Percentiles rank a stretch among this genome's conserved stretches.
These are phyloP conservation scores for Isoetes taiwanensis DNA, from an alignment of 75 land plant genomes.

Conservation along the genomic window DNA sequence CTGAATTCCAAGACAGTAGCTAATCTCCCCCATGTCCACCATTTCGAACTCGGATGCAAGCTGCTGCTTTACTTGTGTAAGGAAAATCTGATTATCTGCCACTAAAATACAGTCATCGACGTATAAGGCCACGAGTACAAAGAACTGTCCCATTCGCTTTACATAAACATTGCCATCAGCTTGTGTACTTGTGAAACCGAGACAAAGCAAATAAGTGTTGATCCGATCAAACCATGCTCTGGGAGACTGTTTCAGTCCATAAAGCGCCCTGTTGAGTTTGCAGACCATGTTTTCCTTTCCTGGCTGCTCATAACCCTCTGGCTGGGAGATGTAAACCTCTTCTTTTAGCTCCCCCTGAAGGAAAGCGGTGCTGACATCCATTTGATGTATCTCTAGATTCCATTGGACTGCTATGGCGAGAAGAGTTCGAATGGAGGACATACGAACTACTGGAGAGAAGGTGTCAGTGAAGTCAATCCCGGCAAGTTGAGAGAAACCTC, in stretches of 20 bases:
- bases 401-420: not conserved
- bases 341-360: not conserved
- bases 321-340: not conserved
- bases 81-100: not conserved
- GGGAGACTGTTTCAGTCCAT: not conserved
- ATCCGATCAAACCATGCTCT: not conserved
- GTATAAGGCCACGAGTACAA: not conserved
- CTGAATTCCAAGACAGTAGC: not conserved
- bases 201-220: not conserved
- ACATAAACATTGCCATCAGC: not conserved
- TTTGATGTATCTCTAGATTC: not conserved
- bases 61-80: not conserved
- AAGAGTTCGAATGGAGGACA: not conserved
- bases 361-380: not conserved
- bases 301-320: not conserved
- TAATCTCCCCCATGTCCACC: not conserved
- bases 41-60: not conserved
- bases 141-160: not conserved
- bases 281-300: not conserved
- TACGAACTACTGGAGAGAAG: too few species aligned
- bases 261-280: not conserved
- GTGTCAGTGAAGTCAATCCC: not conserved
- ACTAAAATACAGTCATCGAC: not conserved
- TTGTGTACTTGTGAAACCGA: not conserved
- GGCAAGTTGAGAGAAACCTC: not conserved